Evolutionary conservation across 805 yeast genomes (phyloP).

Genomic region (Monosporozyma unispora): DNA sequence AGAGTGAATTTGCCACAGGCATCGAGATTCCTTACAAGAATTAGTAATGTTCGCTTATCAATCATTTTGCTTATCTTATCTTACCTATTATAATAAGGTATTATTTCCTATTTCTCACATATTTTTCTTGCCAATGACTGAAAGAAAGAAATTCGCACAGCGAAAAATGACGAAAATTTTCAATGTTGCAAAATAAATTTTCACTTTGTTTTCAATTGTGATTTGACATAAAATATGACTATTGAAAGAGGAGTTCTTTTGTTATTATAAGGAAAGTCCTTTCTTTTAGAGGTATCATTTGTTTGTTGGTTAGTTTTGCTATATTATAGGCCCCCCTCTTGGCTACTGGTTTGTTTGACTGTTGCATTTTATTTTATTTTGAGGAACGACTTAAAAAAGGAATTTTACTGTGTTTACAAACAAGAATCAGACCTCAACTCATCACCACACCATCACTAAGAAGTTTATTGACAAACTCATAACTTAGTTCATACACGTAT

Average conservation of each 20-base stretch:
- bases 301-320: too few relatives aligned
- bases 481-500: too few relatives aligned
- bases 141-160: neutral
- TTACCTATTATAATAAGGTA: neutral
- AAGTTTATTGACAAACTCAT: too few relatives aligned
- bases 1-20: constrained; percentile 55
- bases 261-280: neutral
- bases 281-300: too few relatives aligned
- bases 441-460: too few relatives aligned
- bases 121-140: neutral
- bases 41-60: neutral
- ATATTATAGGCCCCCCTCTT: too few relatives aligned
- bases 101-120: neutral
- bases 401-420: too few relatives aligned
- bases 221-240: neutral
- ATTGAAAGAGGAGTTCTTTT: neutral
- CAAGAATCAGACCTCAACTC: too few relatives aligned
- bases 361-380: too few relatives aligned
- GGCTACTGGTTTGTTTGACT: too few relatives aligned
- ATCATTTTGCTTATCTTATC: neutral
- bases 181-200: neutral
- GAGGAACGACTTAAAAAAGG: too few relatives aligned
- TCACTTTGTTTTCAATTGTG: neutral
- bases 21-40: constrained; percentile 35
- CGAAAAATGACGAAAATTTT: neutral